Conservation (phyloP, 345 rosid genomes). For the Rhodomyrtus tomentosa region DNA sequence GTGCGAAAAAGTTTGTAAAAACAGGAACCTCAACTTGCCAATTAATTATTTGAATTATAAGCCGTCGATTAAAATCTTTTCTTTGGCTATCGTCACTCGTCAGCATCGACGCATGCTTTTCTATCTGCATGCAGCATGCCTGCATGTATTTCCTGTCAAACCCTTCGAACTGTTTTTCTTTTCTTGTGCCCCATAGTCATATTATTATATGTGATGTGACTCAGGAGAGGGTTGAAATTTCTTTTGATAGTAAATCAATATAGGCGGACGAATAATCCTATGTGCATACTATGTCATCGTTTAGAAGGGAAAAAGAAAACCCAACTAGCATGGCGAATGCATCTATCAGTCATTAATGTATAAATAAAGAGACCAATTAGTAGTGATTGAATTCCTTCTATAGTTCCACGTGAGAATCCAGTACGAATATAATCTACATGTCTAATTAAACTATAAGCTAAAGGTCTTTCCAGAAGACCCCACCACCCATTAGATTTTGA, state of each 20-base stretch:
- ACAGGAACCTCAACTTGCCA: neutral
- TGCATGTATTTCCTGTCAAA: neutral
- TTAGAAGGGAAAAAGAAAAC: neutral
- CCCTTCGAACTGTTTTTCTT: neutral
- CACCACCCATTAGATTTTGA: neutral
- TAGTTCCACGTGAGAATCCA: too few relatives aligned
- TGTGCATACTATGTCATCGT: neutral
- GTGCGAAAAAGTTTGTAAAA: neutral
- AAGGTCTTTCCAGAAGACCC: neutral
- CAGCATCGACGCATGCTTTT: neutral
- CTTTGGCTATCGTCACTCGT: neutral
- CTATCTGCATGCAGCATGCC: neutral
- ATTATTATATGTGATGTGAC: neutral
- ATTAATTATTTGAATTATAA: neutral
- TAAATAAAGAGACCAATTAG: too few relatives aligned
- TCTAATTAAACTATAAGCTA: too few relatives aligned
- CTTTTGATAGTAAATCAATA: neutral
- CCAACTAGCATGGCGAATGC: too few relatives aligned
- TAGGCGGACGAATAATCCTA: neutral
- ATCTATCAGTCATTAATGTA: too few relatives aligned
- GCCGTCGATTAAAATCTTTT: neutral
- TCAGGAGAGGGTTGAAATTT: neutral
- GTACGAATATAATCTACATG: too few relatives aligned
- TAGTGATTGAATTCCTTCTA: too few relatives aligned
- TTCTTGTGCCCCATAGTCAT: neutral